A percentile compares a stretch with the other conserved stretches of the same genome.
These are phyloP conservation scores for sunflower (Helianthus annuus) DNA, from an alignment of 129 eudicot genomes.

Conservation along the genomic window DNA sequence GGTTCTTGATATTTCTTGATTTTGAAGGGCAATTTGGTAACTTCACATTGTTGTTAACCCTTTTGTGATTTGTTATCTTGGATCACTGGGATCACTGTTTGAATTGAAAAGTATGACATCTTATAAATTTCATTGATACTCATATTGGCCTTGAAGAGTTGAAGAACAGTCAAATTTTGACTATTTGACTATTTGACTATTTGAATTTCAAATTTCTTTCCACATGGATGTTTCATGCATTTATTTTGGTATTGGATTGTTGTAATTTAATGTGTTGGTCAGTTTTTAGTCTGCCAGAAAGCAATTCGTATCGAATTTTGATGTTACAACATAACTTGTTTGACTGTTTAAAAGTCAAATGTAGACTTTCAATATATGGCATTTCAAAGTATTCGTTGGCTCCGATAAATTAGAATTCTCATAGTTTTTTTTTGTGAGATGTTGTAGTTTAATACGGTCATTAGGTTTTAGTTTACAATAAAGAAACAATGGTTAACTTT, in stretches of 20 bases:
- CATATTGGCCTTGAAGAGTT: not conserved
- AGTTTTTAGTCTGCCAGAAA: not conserved
- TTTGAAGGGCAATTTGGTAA: slow-evolving; percentile 17
- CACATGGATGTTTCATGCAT: not conserved
- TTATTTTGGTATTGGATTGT: not conserved
- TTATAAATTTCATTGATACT: not conserved
- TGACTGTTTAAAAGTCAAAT: slow-evolving; percentile 15
- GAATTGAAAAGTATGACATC: slow-evolving; percentile 11
- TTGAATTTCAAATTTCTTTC: not conserved
- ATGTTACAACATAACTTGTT: slow-evolving; percentile 23
- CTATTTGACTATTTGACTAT: slow-evolving; percentile 2
- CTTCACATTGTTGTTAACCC: not conserved
- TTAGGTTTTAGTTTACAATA: not conserved
- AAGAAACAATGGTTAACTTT: slow-evolving; percentile 4
- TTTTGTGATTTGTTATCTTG: not conserved
- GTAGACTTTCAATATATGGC: slow-evolving; percentile 13
- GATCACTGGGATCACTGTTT: not conserved
- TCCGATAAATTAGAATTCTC: not conserved
- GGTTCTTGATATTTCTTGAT: slow-evolving; percentile 22
- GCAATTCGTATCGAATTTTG: slow-evolving; percentile 9
- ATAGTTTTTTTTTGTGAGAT: not conserved
- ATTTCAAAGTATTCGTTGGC: slow-evolving; percentile 2
- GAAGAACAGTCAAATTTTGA: slow-evolving; percentile 4
- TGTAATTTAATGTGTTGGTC: not conserved
- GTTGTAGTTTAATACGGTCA: not conserved